phyloP scores from a whole-genome alignment of 2,329 filamentous ascomycete genomes.

The Penicillium oxalicum region DNA sequence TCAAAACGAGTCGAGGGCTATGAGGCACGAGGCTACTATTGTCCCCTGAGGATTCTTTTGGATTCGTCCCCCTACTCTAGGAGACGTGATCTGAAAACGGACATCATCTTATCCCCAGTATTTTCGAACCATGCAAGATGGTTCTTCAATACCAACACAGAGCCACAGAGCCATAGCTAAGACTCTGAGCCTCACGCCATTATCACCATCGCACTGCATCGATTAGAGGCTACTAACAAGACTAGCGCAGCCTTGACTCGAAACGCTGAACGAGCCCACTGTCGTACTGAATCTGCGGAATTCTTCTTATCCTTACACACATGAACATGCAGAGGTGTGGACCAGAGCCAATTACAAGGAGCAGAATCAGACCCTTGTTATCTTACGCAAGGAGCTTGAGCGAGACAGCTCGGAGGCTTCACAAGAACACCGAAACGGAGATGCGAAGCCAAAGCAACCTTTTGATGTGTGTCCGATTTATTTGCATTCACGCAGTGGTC shows the following conservation, averaged over 20 bases:
- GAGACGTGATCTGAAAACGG: too few species aligned
- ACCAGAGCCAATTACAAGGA: slow-evolving; percentile 5
- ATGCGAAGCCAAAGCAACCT: not conserved
- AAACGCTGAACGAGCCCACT: slow-evolving; percentile 21
- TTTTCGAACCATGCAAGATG: slow-evolving; percentile 10
- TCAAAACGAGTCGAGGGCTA: too few species aligned
- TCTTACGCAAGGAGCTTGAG: slow-evolving; percentile 6
- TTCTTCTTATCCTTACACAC: slow-evolving; percentile 24
- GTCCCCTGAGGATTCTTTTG: too few species aligned
- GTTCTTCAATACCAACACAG: slow-evolving; percentile 9
- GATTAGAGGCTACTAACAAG: slow-evolving; percentile 12
- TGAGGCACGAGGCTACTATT: too few species aligned
- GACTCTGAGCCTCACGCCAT: slow-evolving; percentile 19
- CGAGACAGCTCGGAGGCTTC: too few species aligned
- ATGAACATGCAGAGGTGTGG: slow-evolving; percentile 15
- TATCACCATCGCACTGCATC: slow-evolving; percentile 25
- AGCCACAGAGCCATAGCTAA: slow-evolving; percentile 22
- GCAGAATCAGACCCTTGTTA: not conserved
- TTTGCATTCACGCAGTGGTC: slow-evolving; percentile 15
- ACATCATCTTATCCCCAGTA: too few species aligned
- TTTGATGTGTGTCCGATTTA: slow-evolving; percentile 19
- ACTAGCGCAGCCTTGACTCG: not conserved
- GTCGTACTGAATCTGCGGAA: slow-evolving; percentile 20
- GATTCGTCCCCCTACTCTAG: too few species aligned
- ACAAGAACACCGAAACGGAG: too few species aligned